phyloP scores from a whole-genome alignment of 1,284 basidiomycete genomes.

The Malassezia caprae region DNA sequence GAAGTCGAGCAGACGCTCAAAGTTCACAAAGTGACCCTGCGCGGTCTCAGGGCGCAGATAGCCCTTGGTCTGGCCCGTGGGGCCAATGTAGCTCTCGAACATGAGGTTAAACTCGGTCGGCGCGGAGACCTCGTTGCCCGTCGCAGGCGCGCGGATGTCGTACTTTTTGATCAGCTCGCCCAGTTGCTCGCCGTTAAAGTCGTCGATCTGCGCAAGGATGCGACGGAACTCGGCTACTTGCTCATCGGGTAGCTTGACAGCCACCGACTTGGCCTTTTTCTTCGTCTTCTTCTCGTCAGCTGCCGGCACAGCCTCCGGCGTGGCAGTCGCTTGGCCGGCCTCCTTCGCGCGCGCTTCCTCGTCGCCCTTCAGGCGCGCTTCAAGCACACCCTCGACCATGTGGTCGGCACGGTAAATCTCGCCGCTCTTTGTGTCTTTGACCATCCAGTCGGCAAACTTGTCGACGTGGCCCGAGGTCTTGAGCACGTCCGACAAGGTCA shows the following conservation, averaged over 20 bases:
- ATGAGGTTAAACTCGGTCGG: slow-evolving; percentile 97
- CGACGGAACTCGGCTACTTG: slow-evolving; percentile 68
- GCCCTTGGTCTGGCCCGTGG: slow-evolving; percentile 91
- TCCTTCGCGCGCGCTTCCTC: slow-evolving; percentile 67
- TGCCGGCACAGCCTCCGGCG: slow-evolving; percentile 15
- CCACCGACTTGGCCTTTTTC: slow-evolving; percentile 65
- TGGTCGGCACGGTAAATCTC: slow-evolving; percentile 97
- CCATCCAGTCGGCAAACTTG: slow-evolving; percentile 99
- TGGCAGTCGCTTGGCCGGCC: slow-evolving; percentile 18
- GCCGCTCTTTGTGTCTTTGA: slow-evolving; percentile 83
- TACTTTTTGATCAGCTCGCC: slow-evolving; percentile 75
- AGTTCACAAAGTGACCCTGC: slow-evolving; percentile 98
- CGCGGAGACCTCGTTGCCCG: slow-evolving; percentile 79
- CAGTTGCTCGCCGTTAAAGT: slow-evolving; percentile 79
- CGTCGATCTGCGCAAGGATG: slow-evolving; percentile 85
- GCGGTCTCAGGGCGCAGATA: slow-evolving; percentile 96
- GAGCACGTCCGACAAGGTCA: slow-evolving; percentile 89
- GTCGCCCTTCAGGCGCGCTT: slow-evolving; percentile 80
- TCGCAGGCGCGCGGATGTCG: slow-evolving; percentile 79
- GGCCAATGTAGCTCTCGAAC: slow-evolving; percentile 94
- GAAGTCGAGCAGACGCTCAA: slow-evolving; percentile 89
- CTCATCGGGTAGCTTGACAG: slow-evolving; percentile 68
- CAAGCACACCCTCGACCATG: slow-evolving; percentile 83
- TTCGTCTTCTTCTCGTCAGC: slow-evolving; percentile 57
- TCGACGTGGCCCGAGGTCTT: slow-evolving; percentile 97